These are phyloP conservation scores for Macaranga tanarius DNA, from an alignment of 441 rosid species.

Conservation along the genomic window DNA sequence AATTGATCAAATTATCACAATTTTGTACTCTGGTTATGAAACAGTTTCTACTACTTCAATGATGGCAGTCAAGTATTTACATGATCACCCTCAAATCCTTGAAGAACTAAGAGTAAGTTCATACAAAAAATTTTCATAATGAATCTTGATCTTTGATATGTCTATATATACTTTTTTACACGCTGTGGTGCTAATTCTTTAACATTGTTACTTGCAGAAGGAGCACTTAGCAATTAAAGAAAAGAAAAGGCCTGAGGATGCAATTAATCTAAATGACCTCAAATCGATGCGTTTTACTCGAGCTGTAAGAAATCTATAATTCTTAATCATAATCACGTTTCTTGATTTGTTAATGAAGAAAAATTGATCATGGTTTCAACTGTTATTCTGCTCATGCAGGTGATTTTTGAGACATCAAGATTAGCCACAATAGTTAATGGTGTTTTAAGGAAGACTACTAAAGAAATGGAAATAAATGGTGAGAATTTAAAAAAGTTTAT, in stretches of 20 bases:
- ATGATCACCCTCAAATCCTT: constrained; percentile 76
- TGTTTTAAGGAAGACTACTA: constrained; percentile 81
- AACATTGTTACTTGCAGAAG: constrained; percentile 39
- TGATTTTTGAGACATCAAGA: constrained; percentile 87
- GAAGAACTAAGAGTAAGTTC: constrained; percentile 67
- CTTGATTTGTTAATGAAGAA: background rate
- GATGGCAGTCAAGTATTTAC: constrained; percentile 89
- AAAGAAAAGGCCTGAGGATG: constrained; percentile 60
- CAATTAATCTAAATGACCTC: constrained; percentile 58
- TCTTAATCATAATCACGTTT: background rate
- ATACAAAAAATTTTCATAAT: too few relatives aligned
- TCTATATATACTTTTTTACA: too few relatives aligned
- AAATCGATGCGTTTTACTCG: constrained; percentile 81
- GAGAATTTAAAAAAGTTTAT: constrained; percentile 10
- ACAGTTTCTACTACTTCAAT: constrained; percentile 91
- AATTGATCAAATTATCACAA: constrained; percentile 79
- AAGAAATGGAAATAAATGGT: constrained; percentile 83
- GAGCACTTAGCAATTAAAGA: constrained; percentile 67
- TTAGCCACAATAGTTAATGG: constrained; percentile 90
- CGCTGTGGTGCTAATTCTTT: background rate
- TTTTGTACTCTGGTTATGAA: constrained; percentile 85
- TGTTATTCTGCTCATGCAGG: constrained; percentile 39
- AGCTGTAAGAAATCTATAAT: constrained; percentile 51
- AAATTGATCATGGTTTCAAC: background rate
- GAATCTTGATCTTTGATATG: too few relatives aligned